A percentile compares a stretch with the other conserved stretches of the same genome.
These are phyloP conservation scores for Pyricularia sp. DNA, from an alignment of 2,329 filamentous ascomycete species.

Conservation along the genomic window DNA sequence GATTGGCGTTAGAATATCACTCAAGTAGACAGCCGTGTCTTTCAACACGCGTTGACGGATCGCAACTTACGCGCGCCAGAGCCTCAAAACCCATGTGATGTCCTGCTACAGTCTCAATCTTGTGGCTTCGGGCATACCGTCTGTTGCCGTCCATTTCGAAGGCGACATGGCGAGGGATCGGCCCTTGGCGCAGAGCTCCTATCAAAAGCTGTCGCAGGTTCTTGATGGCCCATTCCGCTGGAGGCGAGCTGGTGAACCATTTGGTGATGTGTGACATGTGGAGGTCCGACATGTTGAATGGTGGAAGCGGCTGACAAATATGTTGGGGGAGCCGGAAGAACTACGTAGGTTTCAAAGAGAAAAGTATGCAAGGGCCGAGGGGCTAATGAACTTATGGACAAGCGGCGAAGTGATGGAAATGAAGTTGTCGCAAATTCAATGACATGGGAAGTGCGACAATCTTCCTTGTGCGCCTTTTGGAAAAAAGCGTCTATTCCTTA, in stretches of 20 bases:
- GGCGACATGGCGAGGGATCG: slow-evolving; percentile 90
- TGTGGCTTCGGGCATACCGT: slow-evolving; percentile 79
- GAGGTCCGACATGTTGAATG: slow-evolving; percentile 39
- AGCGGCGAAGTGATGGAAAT: neutral
- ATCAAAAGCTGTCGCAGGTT: slow-evolving; percentile 78
- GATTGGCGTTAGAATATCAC: neutral
- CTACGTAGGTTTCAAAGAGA: neutral
- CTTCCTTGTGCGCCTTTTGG: neutral
- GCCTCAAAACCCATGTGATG: slow-evolving; percentile 96
- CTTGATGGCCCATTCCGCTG: slow-evolving; percentile 79
- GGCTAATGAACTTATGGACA: neutral
- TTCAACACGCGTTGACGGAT: neutral
- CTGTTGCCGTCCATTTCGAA: slow-evolving; percentile 99
- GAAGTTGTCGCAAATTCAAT: neutral
- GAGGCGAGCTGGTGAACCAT: slow-evolving; percentile 82
- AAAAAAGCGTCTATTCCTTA: neutral
- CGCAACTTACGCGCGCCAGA: slow-evolving; percentile 57
- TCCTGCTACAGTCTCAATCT: slow-evolving; percentile 93
- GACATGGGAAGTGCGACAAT: neutral
- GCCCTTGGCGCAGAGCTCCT: slow-evolving; percentile 79
- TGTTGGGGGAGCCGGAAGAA: neutral
- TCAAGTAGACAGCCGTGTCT: neutral
- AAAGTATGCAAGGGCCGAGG: neutral
- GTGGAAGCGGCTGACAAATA: neutral
- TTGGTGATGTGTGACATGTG: slow-evolving; percentile 38